Percentiles rank a stretch among this genome's conserved stretches.
Conservation (phyloP, 768 basidiomycete genomes). For the Leccinum uliginosum region DNA sequence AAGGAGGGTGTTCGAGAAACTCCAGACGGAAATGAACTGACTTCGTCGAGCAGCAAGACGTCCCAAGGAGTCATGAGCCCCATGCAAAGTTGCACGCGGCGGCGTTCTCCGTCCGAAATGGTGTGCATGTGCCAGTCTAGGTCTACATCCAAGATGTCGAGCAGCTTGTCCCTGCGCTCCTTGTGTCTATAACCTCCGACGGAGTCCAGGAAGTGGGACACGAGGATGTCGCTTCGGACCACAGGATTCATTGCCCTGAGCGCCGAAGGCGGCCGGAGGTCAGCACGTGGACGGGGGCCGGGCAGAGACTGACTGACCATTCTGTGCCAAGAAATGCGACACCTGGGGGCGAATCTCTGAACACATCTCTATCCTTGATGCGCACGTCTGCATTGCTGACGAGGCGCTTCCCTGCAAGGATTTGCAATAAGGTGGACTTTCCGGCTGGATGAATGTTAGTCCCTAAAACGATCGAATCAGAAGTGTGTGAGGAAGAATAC, state of each 20-base stretch:
- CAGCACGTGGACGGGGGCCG: neutral
- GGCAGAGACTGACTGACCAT: slow-evolving; percentile 51
- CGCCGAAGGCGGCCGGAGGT: neutral
- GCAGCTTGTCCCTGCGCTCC: slow-evolving; percentile 75
- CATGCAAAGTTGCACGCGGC: slow-evolving; percentile 90
- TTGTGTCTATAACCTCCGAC: slow-evolving; percentile 96
- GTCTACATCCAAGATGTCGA: slow-evolving; percentile 93
- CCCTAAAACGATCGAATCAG: neutral
- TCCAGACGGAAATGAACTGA: slow-evolving; percentile 27
- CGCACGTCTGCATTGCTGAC: slow-evolving; percentile 60
- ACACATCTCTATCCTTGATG: slow-evolving; percentile 83
- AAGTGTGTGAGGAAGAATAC: slow-evolving; percentile 17
- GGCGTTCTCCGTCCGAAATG: slow-evolving; percentile 94
- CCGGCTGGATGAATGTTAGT: slow-evolving; percentile 50
- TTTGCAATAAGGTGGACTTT: slow-evolving; percentile 93
- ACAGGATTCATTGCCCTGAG: slow-evolving; percentile 96
- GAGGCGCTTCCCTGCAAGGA: slow-evolving; percentile 88
- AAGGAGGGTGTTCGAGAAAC: neutral
- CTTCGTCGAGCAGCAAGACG: slow-evolving; percentile 90
- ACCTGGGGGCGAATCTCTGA: slow-evolving; percentile 77
- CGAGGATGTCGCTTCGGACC: slow-evolving; percentile 87
- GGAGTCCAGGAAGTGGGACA: slow-evolving; percentile 93
- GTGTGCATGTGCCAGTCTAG: slow-evolving; percentile 94
- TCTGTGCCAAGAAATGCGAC: slow-evolving; percentile 91
- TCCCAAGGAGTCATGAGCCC: slow-evolving; percentile 96